A percentile compares a stretch with the other conserved stretches of the same genome.
These are phyloP conservation scores for Fusarium liriodendri DNA, from an alignment of 2,329 filamentous ascomycete genomes.

Conservation along the genomic window DNA sequence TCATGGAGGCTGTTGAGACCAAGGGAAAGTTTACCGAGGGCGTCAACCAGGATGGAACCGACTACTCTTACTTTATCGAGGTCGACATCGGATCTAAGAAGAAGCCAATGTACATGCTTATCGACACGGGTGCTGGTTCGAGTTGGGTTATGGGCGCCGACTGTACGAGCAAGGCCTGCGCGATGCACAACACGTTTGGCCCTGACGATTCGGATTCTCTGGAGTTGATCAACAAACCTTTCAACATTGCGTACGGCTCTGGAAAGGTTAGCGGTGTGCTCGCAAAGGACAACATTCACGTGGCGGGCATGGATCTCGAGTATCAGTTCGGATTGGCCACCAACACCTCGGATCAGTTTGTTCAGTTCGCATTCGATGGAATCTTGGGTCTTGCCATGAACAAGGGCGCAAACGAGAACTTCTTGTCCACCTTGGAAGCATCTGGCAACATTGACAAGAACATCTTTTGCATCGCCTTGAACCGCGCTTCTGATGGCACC, in stretches of 20 bases:
- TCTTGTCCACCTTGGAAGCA: constrained; percentile 71
- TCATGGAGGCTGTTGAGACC: constrained; percentile 60
- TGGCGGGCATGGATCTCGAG: constrained; percentile 73
- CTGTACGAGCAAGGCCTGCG: constrained; percentile 76
- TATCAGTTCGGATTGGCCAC: constrained; percentile 80
- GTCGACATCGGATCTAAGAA: constrained; percentile 65
- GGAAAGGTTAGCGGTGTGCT: constrained; percentile 77
- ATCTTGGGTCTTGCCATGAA: constrained; percentile 82
- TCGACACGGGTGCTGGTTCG: constrained; percentile 76
- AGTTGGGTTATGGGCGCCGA: constrained; percentile 85
- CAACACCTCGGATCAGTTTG: constrained; percentile 79
- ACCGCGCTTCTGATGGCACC: constrained; percentile 71
- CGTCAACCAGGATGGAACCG: constrained; percentile 72
- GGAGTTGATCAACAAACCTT: constrained; percentile 62
- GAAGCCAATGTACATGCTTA: constrained; percentile 69
- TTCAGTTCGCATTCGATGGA: constrained; percentile 85
- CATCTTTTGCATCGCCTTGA: constrained; percentile 77
- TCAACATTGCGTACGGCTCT: constrained; percentile 80
- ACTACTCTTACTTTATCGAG: constrained; percentile 74
- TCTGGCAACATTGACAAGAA: constrained; percentile 70
- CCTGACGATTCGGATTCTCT: constrained; percentile 73
- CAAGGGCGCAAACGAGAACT: constrained; percentile 69
- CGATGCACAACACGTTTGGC: constrained; percentile 77
- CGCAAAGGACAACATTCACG: constrained; percentile 72
- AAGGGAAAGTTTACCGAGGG: constrained; percentile 62